Conservation (phyloP, 768 basidiomycete species). For the Tulasnella sp. region DNA sequence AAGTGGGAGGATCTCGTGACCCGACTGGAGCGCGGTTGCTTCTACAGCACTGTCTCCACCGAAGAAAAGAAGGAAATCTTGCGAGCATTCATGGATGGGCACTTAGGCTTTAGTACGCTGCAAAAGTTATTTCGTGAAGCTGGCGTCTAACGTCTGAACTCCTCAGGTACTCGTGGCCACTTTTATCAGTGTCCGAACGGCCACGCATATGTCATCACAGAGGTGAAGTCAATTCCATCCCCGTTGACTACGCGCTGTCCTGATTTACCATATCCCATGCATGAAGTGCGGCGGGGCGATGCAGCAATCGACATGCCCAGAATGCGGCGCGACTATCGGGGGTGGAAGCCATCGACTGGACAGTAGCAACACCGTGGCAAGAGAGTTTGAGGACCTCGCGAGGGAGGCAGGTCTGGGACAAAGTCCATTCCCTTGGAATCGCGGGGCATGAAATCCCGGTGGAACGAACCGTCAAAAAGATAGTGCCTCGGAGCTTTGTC, state of each 20-base stretch:
- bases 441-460: not conserved
- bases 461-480: not conserved
- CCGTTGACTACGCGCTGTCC: not conserved
- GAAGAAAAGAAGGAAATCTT: slow-evolving; percentile 44
- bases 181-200: slow-evolving; percentile 19
- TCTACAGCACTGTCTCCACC: slow-evolving; percentile 42
- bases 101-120: not conserved
- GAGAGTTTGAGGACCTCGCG: slow-evolving; percentile 11
- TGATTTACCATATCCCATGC: not conserved
- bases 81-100: slow-evolving; percentile 30
- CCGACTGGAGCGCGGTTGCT: slow-evolving; percentile 33
- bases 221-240: slow-evolving; percentile 12
- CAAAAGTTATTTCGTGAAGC: not conserved
- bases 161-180: slow-evolving; percentile 11
- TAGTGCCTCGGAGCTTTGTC: not conserved
- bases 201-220: slow-evolving; percentile 19
- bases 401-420: not conserved
- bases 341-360: slow-evolving; percentile 17
- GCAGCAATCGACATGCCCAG: slow-evolving; percentile 17
- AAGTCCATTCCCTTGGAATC: slow-evolving; percentile 1
- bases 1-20: slow-evolving; percentile 38
- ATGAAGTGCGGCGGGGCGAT: slow-evolving; percentile 15
- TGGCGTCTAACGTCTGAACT: not conserved
- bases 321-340: slow-evolving; percentile 21
- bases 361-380: slow-evolving; percentile 16